Percentiles rank a stretch among this genome's conserved stretches.
These are phyloP conservation scores for Pinus tabuliformis DNA, from an alignment of 75 land plant species.

Conservation along the genomic window DNA sequence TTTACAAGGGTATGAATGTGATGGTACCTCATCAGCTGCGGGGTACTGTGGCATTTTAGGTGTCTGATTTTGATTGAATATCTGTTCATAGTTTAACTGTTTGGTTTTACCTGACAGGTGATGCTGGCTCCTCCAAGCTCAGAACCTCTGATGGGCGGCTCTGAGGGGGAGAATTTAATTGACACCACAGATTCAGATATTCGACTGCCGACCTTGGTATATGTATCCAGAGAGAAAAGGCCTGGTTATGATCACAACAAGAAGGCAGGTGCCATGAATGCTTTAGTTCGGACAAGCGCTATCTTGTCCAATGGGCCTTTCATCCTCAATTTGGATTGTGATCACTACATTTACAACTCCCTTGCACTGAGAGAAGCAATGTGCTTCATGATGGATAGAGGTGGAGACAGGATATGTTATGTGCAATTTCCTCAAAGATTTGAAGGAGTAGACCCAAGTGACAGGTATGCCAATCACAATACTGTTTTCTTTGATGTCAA, in stretches of 20 bases:
- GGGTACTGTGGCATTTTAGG: too few relatives aligned
- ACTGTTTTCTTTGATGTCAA: constrained; percentile 60
- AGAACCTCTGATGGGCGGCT: constrained; percentile 29
- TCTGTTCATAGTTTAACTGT: background rate
- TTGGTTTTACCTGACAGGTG: constrained; percentile 29
- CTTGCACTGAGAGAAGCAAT: constrained; percentile 41
- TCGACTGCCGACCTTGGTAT: constrained; percentile 50
- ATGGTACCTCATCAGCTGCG: too few relatives aligned
- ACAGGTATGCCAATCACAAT: constrained; percentile 59
- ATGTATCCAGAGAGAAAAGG: constrained; percentile 54
- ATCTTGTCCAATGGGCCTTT: constrained; percentile 47
- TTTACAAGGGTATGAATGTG: too few relatives aligned
- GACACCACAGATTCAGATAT: constrained; percentile 43
- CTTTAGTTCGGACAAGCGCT: constrained; percentile 34
- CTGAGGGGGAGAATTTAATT: constrained; percentile 13
- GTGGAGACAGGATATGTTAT: constrained; percentile 39
- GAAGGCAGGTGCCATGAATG: constrained; percentile 61
- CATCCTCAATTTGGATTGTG: constrained; percentile 45
- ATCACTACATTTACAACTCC: constrained; percentile 46
- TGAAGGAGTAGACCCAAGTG: constrained; percentile 55
- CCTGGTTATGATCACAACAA: constrained; percentile 64
- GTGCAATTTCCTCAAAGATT: constrained; percentile 54
- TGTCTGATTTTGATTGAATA: too few relatives aligned
- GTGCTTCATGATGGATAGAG: constrained; percentile 51
- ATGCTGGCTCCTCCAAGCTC: constrained; percentile 47